Conservation (phyloP, 108 stramenopile genomes). For the Cyclotella sp. region DNA sequence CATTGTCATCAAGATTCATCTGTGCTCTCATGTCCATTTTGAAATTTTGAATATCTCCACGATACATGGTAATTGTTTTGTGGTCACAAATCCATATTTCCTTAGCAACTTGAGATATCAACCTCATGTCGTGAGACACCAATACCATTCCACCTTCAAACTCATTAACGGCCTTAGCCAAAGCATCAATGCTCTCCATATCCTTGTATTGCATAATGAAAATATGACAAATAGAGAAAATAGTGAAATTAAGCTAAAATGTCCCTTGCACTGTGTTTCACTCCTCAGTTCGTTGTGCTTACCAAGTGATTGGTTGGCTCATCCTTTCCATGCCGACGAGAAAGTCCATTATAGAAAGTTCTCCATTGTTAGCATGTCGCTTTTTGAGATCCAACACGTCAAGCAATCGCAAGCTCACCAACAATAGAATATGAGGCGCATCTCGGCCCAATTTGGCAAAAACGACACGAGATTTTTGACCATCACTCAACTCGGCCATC, state of each 20-base stretch:
- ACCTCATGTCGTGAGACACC: constrained; percentile 98
- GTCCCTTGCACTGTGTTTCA: background rate
- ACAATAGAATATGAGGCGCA: constrained; percentile 93
- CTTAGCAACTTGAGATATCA: constrained; percentile 96
- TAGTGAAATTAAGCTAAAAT: background rate
- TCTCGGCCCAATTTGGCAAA: constrained; percentile 96
- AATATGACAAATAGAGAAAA: constrained; percentile 18
- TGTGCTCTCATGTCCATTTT: constrained; percentile 91
- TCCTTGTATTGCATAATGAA: constrained; percentile 29
- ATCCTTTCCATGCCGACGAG: constrained; percentile 41
- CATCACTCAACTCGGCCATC: constrained; percentile 93
- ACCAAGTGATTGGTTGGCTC: constrained; percentile 87
- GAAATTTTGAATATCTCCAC: constrained; percentile 92
- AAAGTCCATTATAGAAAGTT: background rate
- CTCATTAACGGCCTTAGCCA: constrained; percentile 97
- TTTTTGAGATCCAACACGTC: background rate
- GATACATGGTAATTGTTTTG: constrained; percentile 85
- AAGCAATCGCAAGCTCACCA: constrained; percentile 35
- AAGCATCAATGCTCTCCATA: constrained; percentile 97
- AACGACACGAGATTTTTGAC: constrained; percentile 96
- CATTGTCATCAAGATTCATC: constrained; percentile 70
- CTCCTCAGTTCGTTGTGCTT: background rate
- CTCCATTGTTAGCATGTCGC: background rate
- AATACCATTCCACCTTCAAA: constrained; percentile 96
- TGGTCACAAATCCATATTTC: constrained; percentile 99